Evolutionary conservation across 2,329 filamentous ascomycete species (phyloP).

Genomic region (Aspergillus puulaauensis): DNA sequence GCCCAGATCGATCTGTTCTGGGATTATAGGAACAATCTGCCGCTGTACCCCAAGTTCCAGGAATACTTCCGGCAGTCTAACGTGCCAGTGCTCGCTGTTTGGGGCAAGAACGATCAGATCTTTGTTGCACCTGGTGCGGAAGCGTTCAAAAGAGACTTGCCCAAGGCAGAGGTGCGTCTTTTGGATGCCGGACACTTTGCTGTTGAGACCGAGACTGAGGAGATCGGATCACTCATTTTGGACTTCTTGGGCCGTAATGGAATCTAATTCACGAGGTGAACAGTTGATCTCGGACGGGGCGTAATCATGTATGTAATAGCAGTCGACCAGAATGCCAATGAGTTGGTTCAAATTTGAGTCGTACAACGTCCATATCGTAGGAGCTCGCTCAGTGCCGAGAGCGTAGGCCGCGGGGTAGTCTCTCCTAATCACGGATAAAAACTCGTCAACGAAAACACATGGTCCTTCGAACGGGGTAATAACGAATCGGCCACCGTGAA

Average conservation of each 20-base stretch:
- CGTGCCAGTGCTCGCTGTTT: slow-evolving; percentile 57
- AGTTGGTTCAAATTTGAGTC: too few species aligned
- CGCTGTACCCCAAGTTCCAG: slow-evolving; percentile 57
- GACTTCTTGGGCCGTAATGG: slow-evolving; percentile 29
- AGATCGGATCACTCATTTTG: slow-evolving; percentile 38
- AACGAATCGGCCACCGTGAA: not conserved
- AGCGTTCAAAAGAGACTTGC: slow-evolving; percentile 53
- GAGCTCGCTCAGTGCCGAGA: too few species aligned
- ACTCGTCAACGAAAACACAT: not conserved
- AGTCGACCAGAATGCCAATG: too few species aligned
- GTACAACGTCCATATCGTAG: too few species aligned
- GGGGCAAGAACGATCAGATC: slow-evolving; percentile 58
- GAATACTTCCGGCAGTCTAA: slow-evolving; percentile 52
- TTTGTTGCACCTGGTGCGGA: slow-evolving; percentile 50
- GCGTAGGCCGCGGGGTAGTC: too few species aligned
- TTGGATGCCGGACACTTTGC: slow-evolving; percentile 61
- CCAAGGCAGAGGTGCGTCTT: slow-evolving; percentile 49
- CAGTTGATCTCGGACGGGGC: too few species aligned
- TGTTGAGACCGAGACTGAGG: slow-evolving; percentile 39
- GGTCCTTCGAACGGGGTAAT: not conserved
- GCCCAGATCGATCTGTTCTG: slow-evolving; percentile 58
- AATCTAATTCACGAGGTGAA: not conserved
- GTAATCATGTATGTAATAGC: too few species aligned
- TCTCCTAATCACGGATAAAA: too few species aligned
- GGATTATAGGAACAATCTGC: slow-evolving; percentile 57